phyloP scores from a whole-genome alignment of 495 filamentous ascomycete genomes.

The Neurospora discreta region DNA sequence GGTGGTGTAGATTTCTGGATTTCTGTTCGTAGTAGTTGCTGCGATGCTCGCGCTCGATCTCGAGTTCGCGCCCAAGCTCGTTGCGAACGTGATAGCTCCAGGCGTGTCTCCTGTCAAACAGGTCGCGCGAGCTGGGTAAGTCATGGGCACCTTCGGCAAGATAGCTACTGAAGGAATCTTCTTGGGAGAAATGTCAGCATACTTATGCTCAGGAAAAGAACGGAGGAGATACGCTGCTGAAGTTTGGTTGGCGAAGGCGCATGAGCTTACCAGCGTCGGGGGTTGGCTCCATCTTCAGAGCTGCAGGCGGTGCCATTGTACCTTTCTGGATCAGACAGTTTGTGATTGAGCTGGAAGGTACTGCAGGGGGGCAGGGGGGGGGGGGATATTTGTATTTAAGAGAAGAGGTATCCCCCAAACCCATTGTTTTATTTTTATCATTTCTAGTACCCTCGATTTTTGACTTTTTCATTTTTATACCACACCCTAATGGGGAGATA shows the following conservation, averaged over 20 bases:
- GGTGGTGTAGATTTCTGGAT: not conserved
- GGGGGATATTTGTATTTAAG: no score
- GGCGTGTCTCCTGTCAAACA: not conserved
- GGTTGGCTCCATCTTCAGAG: not conserved
- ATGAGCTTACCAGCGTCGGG: not conserved
- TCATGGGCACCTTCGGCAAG: not conserved
- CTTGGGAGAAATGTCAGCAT: not conserved
- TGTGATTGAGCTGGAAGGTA: no score
- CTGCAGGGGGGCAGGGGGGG: no score
- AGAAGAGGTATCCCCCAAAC: no score
- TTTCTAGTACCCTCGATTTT: no score
- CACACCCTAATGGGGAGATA: no score
- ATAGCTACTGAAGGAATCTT: not conserved
- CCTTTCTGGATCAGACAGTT: not conserved
- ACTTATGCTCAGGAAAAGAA: not conserved
- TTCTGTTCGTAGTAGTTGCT: not conserved
- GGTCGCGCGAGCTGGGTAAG: not conserved
- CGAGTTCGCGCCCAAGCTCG: not conserved
- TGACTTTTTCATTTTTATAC: no score
- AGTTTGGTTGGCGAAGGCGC: not conserved
- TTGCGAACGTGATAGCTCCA: not conserved
- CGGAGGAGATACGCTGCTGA: not conserved
- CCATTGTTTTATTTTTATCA: no score
- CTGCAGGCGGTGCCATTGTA: not conserved
- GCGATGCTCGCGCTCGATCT: no score